Conservation (phyloP, 768 basidiomycete genomes). For the Boletus edulis region DNA sequence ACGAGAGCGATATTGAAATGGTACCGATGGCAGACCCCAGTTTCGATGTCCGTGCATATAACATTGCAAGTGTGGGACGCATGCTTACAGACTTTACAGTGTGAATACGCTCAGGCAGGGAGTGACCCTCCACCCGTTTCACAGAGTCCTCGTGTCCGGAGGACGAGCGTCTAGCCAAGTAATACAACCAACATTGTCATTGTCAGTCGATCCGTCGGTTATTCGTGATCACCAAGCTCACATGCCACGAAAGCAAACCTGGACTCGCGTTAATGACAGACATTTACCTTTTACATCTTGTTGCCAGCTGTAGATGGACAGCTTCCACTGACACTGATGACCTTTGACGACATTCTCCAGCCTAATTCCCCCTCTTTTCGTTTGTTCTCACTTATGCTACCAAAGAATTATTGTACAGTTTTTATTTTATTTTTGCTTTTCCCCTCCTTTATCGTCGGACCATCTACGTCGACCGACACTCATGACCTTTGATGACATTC, state of each 20-base stretch:
- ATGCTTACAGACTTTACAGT: conserved; percentile 39
- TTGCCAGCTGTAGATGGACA: conserved; percentile 24
- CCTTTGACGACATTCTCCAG: conserved; percentile 26
- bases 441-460: neutral
- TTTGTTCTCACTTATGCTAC: conserved; percentile 9
- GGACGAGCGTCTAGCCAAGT: conserved; percentile 95
- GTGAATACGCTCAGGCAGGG: conserved; percentile 64
- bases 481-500: conserved; percentile 31
- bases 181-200: conserved; percentile 21
- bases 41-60: conserved; percentile 49
- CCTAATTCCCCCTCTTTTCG: conserved; percentile 14
- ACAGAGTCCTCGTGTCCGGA: conserved; percentile 77
- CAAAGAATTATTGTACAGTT: conserved; percentile 14
- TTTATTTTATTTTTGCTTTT: conserved; percentile 3
- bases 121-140: conserved; percentile 56
- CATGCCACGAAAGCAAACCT: conserved; percentile 24
- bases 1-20: conserved; percentile 80
- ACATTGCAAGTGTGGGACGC: conserved; percentile 8
- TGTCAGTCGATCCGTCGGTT: conserved; percentile 81
- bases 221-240: conserved; percentile 78
- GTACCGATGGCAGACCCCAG: conserved; percentile 94
- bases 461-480: conserved; percentile 8
- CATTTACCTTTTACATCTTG: conserved; percentile 14
- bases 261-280: conserved; percentile 12
- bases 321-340: conserved; percentile 24